Percentiles rank a stretch among this genome's conserved stretches.
phyloP scores from a whole-genome alignment of 305 asterid species.

The Fraxinus xanthoxyloides region DNA sequence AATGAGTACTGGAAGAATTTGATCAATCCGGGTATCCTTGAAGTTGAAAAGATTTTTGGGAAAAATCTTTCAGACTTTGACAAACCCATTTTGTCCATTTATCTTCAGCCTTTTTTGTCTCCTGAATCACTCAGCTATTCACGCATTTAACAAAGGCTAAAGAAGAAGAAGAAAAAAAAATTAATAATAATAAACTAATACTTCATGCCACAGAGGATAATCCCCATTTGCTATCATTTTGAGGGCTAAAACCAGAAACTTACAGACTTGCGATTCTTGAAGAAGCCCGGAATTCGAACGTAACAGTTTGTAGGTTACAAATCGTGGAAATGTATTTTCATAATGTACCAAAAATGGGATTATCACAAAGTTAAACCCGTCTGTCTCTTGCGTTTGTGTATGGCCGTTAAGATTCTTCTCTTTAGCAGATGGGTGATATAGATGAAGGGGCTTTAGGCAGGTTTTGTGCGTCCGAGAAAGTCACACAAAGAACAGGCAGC shows the following conservation, averaged over 20 bases:
- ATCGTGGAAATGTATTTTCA: neutral
- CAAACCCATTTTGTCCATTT: neutral
- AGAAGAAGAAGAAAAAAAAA: neutral
- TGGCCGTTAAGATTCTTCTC: neutral
- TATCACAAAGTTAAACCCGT: neutral
- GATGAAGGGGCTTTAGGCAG: neutral
- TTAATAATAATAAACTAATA: neutral
- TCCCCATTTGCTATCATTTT: neutral
- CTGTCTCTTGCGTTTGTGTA: neutral
- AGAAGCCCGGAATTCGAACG: neutral
- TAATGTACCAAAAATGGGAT: neutral
- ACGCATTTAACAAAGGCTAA: neutral
- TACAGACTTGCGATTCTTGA: neutral
- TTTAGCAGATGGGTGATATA: neutral
- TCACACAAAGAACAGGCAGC: neutral
- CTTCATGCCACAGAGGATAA: constrained; percentile 1
- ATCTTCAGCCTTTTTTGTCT: neutral
- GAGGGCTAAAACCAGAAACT: neutral
- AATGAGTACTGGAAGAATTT: constrained; percentile 19
- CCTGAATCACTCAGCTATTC: neutral
- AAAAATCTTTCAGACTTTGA: neutral
- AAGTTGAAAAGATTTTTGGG: neutral
- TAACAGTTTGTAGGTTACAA: neutral
- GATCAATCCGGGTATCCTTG: constrained; percentile 27
- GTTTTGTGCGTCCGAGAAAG: neutral